Base-by-base conservation (phyloP, 768 basidiomycete species). In the Serendipita sp. region DNA sequence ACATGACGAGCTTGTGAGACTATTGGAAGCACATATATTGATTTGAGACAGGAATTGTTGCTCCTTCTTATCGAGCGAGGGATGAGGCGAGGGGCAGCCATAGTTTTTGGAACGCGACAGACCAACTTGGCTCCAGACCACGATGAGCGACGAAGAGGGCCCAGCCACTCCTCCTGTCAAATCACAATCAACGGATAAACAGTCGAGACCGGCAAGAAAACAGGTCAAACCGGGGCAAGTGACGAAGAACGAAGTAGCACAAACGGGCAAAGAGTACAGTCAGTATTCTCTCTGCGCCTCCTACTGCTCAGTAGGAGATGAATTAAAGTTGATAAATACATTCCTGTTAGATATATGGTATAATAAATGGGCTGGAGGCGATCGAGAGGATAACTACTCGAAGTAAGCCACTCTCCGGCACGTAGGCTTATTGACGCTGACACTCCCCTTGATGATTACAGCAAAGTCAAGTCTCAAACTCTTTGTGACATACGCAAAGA, bases 351-450 rank as follows among this genome's bases (percentile, higher is more conserved):
- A 99, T 75, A 89, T 95, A 63, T 99, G 96, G 95, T 98, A 95
- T 73, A 93, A 97, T 75, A 95, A 96, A 76, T 98, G 95, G 95
- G 96, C 96, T n/a, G 96, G 96, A 64, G 96, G 95, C 65, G 96
- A 99, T 73, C 83, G 91, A 35, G 96, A 97, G 74, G 95, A 99
- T 73, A 88, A 83, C 65, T 92, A 97, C 73, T 94, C 93, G 41
- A 95, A 92, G 93, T 92, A 68, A 65, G 86, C 63, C 7, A 13
- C 63, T 16, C 23, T 30, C 66, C 28, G 41, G 62, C 64, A 16
- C 2, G 34, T 45, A 65, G 71, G 11, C 68, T 60, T 30, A 15
- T 13, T 3, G 23, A 13, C 32, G 30, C 63, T 65, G 18, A 65
- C 51, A 52, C n/a, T 15, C 5, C 13, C 51, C 44, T 48, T 41